phyloP scores from a whole-genome alignment of 169 alveolate species.

The Pseudocohnilembus persalinus region DNA sequence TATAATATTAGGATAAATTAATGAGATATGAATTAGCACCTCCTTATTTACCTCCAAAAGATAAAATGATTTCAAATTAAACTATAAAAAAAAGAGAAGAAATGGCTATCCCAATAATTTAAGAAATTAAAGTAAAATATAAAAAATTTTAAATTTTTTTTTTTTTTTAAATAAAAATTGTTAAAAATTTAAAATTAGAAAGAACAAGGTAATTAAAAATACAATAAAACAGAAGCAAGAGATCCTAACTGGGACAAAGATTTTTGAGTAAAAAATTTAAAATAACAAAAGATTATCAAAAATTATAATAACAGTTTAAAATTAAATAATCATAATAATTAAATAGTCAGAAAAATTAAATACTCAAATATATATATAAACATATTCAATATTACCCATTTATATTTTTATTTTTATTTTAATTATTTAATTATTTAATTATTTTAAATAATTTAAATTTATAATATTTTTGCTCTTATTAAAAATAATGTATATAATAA shows the following conservation, averaged over 20 bases:
- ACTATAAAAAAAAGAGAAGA: slow-evolving; percentile 22
- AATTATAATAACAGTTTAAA: too few relatives aligned
- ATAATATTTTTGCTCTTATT: too few relatives aligned
- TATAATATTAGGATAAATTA: slow-evolving; percentile 36
- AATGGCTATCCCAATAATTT: slow-evolving; percentile 18
- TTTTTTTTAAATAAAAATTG: not conserved
- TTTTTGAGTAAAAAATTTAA: slow-evolving; percentile 23
- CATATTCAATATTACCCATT: too few relatives aligned
- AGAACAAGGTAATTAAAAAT: slow-evolving; percentile 18
- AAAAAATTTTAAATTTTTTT: not conserved
- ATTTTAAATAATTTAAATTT: too few relatives aligned
- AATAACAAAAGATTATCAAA: not conserved
- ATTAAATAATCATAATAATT: too few relatives aligned
- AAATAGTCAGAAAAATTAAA: too few relatives aligned
- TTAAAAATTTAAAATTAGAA: not conserved
- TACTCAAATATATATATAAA: too few relatives aligned
- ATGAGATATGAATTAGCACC: slow-evolving; percentile 33
- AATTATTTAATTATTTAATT: too few relatives aligned
- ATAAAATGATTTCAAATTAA: slow-evolving; percentile 25
- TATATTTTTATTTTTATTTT: too few relatives aligned
- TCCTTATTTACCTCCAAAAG: slow-evolving; percentile 40
- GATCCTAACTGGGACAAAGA: slow-evolving; percentile 56
- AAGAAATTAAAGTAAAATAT: slow-evolving; percentile 18
- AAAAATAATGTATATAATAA: too few relatives aligned
- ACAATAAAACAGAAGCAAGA: slow-evolving; percentile 39